Base-by-base conservation (phyloP, 805 yeast species). In the Candida montana region DNA sequence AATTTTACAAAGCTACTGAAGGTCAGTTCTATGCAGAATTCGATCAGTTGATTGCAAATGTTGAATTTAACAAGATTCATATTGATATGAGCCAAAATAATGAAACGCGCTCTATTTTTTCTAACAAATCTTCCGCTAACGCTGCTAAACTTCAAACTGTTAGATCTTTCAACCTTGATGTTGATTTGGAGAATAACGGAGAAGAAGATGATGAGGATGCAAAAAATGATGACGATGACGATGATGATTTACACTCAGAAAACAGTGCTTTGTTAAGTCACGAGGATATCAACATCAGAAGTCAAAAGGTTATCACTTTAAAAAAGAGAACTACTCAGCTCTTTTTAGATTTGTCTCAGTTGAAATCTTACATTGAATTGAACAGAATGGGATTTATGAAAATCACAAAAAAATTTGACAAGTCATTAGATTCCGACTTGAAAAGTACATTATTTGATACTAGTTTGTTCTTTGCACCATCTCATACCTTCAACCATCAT, bases 401-500 rank as follows among this genome's bases (percentile, higher is more conserved):
- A 61, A 89, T 90, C 33, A 69, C 87, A 42, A 91, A 91, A 59
- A 91, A 91, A 64, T 90, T 86, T 57, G 96, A 91, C 63, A 91
- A 91, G 59, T 78, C 82, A 7, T 64, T 87, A 50, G 73, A 73
- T 44, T 71, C 79, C 30, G 60, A 72, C 21, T 65, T 81, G 15
- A 79, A 78, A 53, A 55, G 61, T 7, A 67, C 68, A 29, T 62
- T 84, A 28, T 72, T 79, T 16, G 62, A 61, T n/a, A 54, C 61
- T 21, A 60, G 60, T 24, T 64, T 61, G 30, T 69, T 79, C 43
- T 74, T 76, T 30, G 46, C 52, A 12, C 63, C 71, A 43, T 69
- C 81, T 1, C 69, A 76, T 41, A 75, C 82, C 9, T 91, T 90
- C 61, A 57, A 67, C 32, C 64, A 57, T 3, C 59, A 59, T 2